These are phyloP conservation scores for Annona squamosa DNA, from an alignment of 164 flowering plant species.

Conservation along the genomic window DNA sequence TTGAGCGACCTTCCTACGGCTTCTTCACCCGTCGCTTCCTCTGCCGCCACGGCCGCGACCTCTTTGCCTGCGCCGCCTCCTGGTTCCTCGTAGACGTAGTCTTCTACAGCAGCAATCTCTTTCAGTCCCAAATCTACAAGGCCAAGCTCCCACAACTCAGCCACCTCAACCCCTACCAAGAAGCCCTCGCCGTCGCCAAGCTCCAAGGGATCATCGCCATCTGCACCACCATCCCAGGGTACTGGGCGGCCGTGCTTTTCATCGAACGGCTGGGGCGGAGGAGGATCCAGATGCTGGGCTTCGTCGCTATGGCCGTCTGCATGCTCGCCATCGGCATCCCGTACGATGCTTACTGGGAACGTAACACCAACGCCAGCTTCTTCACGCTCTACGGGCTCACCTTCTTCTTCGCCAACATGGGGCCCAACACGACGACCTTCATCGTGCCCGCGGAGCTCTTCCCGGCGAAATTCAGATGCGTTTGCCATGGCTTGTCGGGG, in stretches of 20 bases:
- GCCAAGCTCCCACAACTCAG: not conserved
- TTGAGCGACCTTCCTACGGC: constrained; percentile 22
- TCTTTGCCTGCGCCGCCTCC: constrained; percentile 33
- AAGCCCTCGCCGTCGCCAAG: constrained; percentile 29
- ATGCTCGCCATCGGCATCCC: constrained; percentile 31
- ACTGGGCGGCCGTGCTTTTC: constrained; percentile 42
- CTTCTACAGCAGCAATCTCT: constrained; percentile 56
- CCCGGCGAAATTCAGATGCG: constrained; percentile 58
- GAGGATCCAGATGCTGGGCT: constrained; percentile 48
- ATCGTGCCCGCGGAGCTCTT: constrained; percentile 68
- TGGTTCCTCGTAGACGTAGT: constrained; percentile 59
- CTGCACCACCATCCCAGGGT: constrained; percentile 56
- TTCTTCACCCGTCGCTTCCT: constrained; percentile 45
- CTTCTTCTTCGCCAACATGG: constrained; percentile 64
- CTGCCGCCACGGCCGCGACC: constrained; percentile 46
- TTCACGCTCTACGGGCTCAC: constrained; percentile 41
- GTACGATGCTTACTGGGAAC: constrained; percentile 23
- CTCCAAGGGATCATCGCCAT: constrained; percentile 44
- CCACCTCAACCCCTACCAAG: constrained; percentile 17
- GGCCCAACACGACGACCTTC: constrained; percentile 67
- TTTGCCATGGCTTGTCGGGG: constrained; percentile 63
- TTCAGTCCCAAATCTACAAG: constrained; percentile 23
- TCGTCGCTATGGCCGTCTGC: constrained; percentile 37
- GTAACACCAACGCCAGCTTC: constrained; percentile 17
- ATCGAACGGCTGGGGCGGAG: constrained; percentile 53